A percentile compares a stretch with the other conserved stretches of the same genome.
Conservation (phyloP, 164 flowering plant species). For the Cinnamomum micranthum region DNA sequence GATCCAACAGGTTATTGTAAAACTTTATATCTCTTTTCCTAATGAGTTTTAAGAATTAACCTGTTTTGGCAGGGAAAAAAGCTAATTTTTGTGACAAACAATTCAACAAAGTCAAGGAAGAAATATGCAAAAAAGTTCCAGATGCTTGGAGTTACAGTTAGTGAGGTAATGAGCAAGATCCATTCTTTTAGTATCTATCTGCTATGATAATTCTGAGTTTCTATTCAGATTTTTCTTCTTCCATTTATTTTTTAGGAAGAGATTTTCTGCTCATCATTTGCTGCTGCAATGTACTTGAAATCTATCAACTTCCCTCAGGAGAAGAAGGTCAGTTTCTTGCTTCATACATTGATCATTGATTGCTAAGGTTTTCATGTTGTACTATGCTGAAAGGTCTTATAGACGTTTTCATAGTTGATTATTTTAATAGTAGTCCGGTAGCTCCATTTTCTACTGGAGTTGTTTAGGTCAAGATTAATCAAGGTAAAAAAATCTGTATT, state of each 20-base stretch:
- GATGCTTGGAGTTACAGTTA: slow-evolving; percentile 65
- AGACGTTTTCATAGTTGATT: not conserved
- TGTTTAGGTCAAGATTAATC: not conserved
- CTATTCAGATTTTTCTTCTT: not conserved
- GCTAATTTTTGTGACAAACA: slow-evolving; percentile 85
- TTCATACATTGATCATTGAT: not conserved
- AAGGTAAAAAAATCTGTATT: too few species aligned
- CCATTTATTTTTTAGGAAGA: slow-evolving; percentile 57
- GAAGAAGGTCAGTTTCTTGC: slow-evolving; percentile 55
- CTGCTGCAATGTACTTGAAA: slow-evolving; percentile 96
- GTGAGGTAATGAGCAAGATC: slow-evolving; percentile 32
- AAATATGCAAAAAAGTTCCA: slow-evolving; percentile 71
- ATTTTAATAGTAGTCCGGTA: not conserved
- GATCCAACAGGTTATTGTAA: not conserved
- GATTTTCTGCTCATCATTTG: slow-evolving; percentile 88
- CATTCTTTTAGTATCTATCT: not conserved
- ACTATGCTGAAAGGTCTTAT: not conserved
- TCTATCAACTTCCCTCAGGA: slow-evolving; percentile 62
- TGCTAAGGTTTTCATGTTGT: not conserved
- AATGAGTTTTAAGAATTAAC: not conserved
- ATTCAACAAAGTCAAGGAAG: slow-evolving; percentile 74
- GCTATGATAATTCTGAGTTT: not conserved
- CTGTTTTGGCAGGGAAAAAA: slow-evolving; percentile 63
- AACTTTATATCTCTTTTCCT: not conserved
- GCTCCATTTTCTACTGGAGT: not conserved